These are phyloP conservation scores for Salvia sclarea DNA, from an alignment of 305 asterid genomes.

Conservation along the genomic window DNA sequence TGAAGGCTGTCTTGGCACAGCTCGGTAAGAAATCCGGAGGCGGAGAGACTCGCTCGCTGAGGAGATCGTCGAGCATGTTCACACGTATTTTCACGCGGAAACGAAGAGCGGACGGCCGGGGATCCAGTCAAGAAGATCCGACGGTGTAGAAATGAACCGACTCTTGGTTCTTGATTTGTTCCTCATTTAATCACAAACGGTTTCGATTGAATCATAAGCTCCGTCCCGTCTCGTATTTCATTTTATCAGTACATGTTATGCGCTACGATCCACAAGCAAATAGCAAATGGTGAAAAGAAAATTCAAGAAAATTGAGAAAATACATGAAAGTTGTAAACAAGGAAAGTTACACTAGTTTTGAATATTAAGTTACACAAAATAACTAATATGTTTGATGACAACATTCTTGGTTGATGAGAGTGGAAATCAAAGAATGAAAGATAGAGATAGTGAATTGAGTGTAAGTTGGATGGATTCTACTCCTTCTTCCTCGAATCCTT, in stretches of 20 bases:
- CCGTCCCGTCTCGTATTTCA: background rate
- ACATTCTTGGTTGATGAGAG: slow-evolving; percentile 13
- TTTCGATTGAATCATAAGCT: background rate
- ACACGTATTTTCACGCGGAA: slow-evolving; percentile 44
- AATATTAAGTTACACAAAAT: slow-evolving; percentile 3
- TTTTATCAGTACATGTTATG: background rate
- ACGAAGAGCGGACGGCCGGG: slow-evolving; percentile 31
- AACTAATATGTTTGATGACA: slow-evolving; percentile 3
- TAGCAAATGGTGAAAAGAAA: too few relatives aligned
- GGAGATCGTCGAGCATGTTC: slow-evolving; percentile 59
- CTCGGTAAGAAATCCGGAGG: background rate
- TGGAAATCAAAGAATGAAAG: slow-evolving; percentile 1
- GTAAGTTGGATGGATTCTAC: slow-evolving; percentile 35
- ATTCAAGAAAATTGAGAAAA: background rate
- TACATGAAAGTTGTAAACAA: slow-evolving; percentile 11
- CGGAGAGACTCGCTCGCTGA: slow-evolving; percentile 28
- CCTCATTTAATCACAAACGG: background rate
- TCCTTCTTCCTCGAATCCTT: slow-evolving; percentile 81
- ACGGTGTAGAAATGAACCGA: slow-evolving; percentile 30
- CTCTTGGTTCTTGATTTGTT: background rate
- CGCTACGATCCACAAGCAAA: background rate
- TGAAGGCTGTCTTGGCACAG: background rate
- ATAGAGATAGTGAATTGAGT: background rate
- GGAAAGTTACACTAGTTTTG: slow-evolving; percentile 15
- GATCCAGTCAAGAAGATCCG: slow-evolving; percentile 46